Evolutionary conservation across 768 basidiomycete species (phyloP), one percentile per base, ranked within the genome.

Genomic region (Hysterangium stoloniferum): DNA sequence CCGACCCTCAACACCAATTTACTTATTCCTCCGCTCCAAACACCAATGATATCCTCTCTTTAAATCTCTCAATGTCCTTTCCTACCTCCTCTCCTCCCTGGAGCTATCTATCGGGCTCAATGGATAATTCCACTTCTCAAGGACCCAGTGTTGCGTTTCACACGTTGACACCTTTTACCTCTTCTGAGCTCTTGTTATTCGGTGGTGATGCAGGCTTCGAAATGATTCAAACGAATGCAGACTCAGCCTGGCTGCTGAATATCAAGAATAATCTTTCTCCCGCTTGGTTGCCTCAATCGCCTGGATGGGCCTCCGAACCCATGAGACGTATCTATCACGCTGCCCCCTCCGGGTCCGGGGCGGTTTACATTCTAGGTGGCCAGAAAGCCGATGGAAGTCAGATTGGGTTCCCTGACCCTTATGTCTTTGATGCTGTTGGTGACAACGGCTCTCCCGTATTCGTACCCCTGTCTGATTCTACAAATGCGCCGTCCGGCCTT

Each of bases 351-450:
- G 54, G 59, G 5, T 65, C 67, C 6, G 82, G 80, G 5, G 66
- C 69, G 38, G 70, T 88, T 9, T 88, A 75, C 66, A 72, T 94
- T 31, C 73, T 85, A 40, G 92, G 92, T 3, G 92, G 92, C 6
- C 76, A 85, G 65, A 81, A 75, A 58, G 79, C 79, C n/a, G 92
- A 95, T 62, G 87, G 79, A 11, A 93, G 90, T 7, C 72, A 72
- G 1, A 68, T 66, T 43, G 76, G 70, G 0, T 81, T 85, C 59
- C 68, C 74, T 4, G 79, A 85, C 40, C 75, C 84, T 49, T 89
- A 79, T 57, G 61, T 74, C 19, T 90, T 87, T 65, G 59, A 60
- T 4, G 52, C 48, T 24, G 52, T 51, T 28, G 45, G 51, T n/a
- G 61, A 75, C 57, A 73, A 79, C 15, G 65, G 57, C 9, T 55